A percentile compares a stretch with the other conserved stretches of the same genome.
Evolutionary conservation across 352 stramenopile genomes (phyloP).

Genomic region (Phytophthora kernoviae): DNA sequence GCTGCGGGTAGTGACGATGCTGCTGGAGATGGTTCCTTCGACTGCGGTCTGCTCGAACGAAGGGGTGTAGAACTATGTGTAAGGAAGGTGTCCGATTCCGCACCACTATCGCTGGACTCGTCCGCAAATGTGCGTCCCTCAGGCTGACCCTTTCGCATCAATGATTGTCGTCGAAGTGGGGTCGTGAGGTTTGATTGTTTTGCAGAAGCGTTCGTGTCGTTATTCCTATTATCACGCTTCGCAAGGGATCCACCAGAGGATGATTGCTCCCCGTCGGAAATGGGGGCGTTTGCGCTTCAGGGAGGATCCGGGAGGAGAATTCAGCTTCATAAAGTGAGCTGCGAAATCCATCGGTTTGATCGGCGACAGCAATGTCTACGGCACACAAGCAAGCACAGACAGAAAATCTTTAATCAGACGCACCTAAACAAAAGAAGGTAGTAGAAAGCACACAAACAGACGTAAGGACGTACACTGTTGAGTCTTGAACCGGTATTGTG

Average conservation of each 20-base stretch:
- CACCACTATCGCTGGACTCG: constrained; percentile 52
- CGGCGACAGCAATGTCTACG: constrained; percentile 68
- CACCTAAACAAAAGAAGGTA: no score
- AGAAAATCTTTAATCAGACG: constrained; percentile 15
- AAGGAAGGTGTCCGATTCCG: constrained; percentile 50
- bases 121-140: constrained; percentile 52
- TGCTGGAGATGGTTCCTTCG: constrained; percentile 6
- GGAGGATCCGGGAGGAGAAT: constrained; percentile 57
- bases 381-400: constrained; percentile 7
- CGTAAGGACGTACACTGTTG: constrained; percentile 43
- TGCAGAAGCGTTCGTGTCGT: constrained; percentile 5
- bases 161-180: constrained; percentile 51
- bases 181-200: constrained; percentile 17
- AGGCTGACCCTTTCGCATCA: constrained; percentile 51
- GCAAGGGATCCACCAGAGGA: constrained; percentile 8
- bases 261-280: constrained; percentile 10
- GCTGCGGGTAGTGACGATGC: constrained; percentile 14
- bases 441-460: neutral
- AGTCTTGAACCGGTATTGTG: constrained; percentile 34
- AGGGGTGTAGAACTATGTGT: constrained; percentile 33
- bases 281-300: constrained; percentile 47
- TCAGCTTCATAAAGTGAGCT: constrained; percentile 65
- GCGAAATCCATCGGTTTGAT: constrained; percentile 68
- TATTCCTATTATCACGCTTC: constrained; percentile 25
- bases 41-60: constrained; percentile 15